Conservation (phyloP, 208 protist genomes). For the Willaertia magna region DNA sequence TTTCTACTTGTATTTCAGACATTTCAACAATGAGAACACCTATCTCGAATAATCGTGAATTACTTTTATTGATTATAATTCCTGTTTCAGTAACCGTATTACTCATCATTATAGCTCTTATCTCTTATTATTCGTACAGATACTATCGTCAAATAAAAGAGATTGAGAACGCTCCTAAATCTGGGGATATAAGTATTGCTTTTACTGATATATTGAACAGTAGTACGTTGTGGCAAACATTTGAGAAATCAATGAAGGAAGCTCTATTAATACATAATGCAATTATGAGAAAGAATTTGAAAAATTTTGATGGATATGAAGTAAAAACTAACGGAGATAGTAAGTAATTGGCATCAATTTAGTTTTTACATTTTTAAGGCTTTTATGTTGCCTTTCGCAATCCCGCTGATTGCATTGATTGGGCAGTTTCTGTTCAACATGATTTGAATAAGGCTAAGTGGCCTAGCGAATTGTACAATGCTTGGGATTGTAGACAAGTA, state of each 20-base stretch:
- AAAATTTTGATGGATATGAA: slow-evolving; percentile 26
- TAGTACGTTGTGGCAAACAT: slow-evolving; percentile 13
- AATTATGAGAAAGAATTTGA: slow-evolving; percentile 10
- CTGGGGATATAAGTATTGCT: too few species aligned
- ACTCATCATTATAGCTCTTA: too few species aligned
- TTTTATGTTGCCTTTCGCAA: background rate
- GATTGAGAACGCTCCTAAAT: too few species aligned
- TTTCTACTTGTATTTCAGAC: too few species aligned
- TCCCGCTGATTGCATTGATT: background rate
- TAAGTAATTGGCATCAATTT: too few species aligned
- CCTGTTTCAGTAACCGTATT: too few species aligned
- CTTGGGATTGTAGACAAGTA: background rate
- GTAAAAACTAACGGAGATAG: too few species aligned
- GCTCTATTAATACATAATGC: slow-evolving; percentile 18
- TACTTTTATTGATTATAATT: too few species aligned
- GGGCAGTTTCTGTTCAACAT: background rate
- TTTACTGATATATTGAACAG: slow-evolving; percentile 22
- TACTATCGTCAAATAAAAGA: too few species aligned
- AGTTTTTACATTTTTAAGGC: background rate
- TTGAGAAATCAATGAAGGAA: background rate
- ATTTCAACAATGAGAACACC: too few species aligned
- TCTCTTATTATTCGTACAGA: too few species aligned
- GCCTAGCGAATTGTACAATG: slow-evolving; percentile 9
- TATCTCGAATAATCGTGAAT: too few species aligned
- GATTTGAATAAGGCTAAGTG: slow-evolving; percentile 19